Conservation (phyloP, 1,139 yeast species). For the Saccharomyces hybrid region DNA sequence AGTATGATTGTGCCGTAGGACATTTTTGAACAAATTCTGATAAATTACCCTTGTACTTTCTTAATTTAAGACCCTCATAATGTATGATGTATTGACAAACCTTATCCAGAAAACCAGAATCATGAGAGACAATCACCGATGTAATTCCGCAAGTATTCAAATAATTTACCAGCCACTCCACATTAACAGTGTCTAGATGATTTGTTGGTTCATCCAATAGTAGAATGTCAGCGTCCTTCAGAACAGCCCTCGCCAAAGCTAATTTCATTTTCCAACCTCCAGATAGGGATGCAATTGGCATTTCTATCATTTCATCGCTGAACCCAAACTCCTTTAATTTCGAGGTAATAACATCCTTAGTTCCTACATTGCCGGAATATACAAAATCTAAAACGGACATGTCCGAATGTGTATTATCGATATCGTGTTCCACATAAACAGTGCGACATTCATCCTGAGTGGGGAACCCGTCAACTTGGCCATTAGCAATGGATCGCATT, state of each 20-base stretch:
- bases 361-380: constrained; percentile 67
- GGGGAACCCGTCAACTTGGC: constrained; percentile 99
- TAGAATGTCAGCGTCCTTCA: constrained; percentile 91
- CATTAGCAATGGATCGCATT: constrained; percentile 97
- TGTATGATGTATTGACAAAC: constrained; percentile 96
- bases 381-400: constrained; percentile 83
- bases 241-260: constrained; percentile 95
- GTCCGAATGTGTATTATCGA: constrained; percentile 90
- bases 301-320: constrained; percentile 73
- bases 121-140: constrained; percentile 96
- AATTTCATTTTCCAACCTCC: constrained; percentile 99
- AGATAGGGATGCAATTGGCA: constrained; percentile 87
- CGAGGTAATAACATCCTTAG: constrained; percentile 52
- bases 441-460: constrained; percentile 93
- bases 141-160: constrained; percentile 95
- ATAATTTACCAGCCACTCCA: constrained; percentile 98
- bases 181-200: constrained; percentile 97
- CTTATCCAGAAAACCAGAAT: constrained; percentile 96
- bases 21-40: constrained; percentile 96
- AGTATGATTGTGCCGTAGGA: constrained; percentile 96
- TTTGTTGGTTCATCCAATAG: constrained; percentile 97
- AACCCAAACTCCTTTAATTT: constrained; percentile 78
- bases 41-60: constrained; percentile 98
- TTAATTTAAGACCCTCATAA: constrained; percentile 98
- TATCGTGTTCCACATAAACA: constrained; percentile 96